These are phyloP conservation scores for Turritis glabra DNA, from an alignment of 345 rosid genomes.

Conservation along the genomic window DNA sequence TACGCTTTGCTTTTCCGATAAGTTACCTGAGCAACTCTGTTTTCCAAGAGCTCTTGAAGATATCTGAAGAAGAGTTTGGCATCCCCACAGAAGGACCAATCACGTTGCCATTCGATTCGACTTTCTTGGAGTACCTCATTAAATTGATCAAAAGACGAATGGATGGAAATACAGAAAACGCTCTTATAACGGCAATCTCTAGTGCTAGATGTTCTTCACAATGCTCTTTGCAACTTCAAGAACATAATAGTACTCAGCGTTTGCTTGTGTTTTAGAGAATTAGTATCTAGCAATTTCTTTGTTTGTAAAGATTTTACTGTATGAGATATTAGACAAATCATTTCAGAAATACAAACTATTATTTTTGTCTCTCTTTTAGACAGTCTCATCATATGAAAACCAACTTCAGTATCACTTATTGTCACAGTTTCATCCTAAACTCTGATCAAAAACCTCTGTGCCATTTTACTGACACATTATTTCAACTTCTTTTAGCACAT, in stretches of 20 bases:
- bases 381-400: background rate
- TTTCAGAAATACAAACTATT: background rate
- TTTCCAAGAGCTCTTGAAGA: constrained; percentile 35
- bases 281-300: background rate
- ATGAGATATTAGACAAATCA: background rate
- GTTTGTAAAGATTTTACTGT: background rate
- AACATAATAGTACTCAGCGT: background rate
- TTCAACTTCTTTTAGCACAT: no score
- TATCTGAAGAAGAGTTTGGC: constrained; percentile 46
- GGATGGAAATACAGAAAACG: constrained; percentile 11
- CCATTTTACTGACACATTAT: no score
- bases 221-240: background rate
- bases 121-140: constrained; percentile 35
- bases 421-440: background rate
- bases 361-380: background rate
- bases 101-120: constrained; percentile 35
- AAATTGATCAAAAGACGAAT: background rate
- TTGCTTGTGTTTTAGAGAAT: background rate
- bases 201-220: constrained; percentile 1
- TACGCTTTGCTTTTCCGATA: constrained; percentile 7
- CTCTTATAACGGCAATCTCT: background rate
- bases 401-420: background rate
- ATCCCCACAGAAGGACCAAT: constrained; percentile 31
- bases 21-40: constrained; percentile 21
- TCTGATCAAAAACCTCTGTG: no score